Conservation (phyloP, 2,329 filamentous ascomycete species). For the Fusarium graminum region DNA sequence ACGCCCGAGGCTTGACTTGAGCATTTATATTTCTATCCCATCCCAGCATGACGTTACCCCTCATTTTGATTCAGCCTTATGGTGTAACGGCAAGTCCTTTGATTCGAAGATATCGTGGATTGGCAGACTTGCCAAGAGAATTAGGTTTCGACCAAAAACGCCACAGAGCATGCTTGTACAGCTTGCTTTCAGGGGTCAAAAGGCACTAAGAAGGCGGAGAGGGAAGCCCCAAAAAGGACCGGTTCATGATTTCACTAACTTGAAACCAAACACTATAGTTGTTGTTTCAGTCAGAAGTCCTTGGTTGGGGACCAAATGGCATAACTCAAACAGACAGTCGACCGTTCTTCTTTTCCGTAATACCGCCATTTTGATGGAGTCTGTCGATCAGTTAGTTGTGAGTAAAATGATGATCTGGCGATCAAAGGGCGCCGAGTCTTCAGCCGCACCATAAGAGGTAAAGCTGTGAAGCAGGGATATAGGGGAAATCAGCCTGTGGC, state of each 20-base stretch:
- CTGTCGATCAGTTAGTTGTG: no score
- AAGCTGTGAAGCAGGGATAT: conserved; percentile 6
- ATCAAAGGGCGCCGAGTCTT: conserved; percentile 4
- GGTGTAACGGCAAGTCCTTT: not conserved
- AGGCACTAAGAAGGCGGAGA: not conserved
- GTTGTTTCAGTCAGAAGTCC: no score
- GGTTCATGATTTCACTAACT: no score
- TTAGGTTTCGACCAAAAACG: not conserved
- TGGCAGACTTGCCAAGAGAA: conserved; percentile 4
- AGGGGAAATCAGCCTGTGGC: not conserved
- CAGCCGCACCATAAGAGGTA: conserved; percentile 23
- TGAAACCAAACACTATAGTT: no score
- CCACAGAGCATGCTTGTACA: not conserved
- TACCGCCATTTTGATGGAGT: no score
- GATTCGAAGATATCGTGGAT: not conserved
- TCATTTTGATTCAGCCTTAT: conserved; percentile 3
- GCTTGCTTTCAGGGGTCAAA: not conserved
- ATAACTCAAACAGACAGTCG: no score
- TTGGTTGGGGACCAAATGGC: no score
- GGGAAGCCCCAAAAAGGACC: not conserved
- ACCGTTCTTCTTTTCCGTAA: no score
- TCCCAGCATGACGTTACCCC: conserved; percentile 8
- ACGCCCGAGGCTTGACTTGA: not conserved
- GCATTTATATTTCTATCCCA: not conserved
- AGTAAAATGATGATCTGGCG: not conserved